Evolutionary conservation across 768 basidiomycete genomes (phyloP), one percentile per base, ranked within the genome.

Genomic region (Thelephora ganbajun): DNA sequence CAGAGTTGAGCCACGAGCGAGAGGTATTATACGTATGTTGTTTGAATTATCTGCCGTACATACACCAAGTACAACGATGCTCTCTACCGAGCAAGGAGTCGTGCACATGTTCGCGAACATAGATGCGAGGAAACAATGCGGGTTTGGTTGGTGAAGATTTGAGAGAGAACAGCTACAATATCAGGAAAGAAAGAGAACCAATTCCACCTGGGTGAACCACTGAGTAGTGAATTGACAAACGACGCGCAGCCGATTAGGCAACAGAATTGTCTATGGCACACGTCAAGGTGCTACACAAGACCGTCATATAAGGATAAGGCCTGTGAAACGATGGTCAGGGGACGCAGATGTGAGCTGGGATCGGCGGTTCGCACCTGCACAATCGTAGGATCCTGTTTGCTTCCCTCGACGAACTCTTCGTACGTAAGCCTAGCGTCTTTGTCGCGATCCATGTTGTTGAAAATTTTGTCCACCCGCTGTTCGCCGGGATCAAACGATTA

Each of bases 301-400:
- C 92, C 93, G 55, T 97, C 93, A 62, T 96, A 98, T 51, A 98
- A 69, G 45, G 92, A 96, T 52, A 98, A 65, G 20, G 93, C 92
- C 91, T 96, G 56, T 35, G 51, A 45, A 33, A 39, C 49, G 20
- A 22, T 18, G 18, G 33, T 55, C 16, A 49, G 41, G 43, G 51
- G 35, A 45, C 33, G 48, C 39, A 57, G 46, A 45, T 23, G 44
- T 47, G 16, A 47, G 41, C 33, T 34, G 33, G 37, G 23, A 37
- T 45, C 42, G 20, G 6, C 11, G 30, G 42, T 6, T 26, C 71
- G 47, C 53, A 85, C 94, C 79, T 98, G 91, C 12, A 99, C 93
- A 63, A 99, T 98, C 18, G 94, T 98, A 30, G 96, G 96, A 63
- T 99, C 96, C 63, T 96, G 91, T 67, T 97, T 98, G 64, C 86